Evolutionary conservation across 352 stramenopile species (phyloP).

Genomic region (Paralagenidium karlingii): DNA sequence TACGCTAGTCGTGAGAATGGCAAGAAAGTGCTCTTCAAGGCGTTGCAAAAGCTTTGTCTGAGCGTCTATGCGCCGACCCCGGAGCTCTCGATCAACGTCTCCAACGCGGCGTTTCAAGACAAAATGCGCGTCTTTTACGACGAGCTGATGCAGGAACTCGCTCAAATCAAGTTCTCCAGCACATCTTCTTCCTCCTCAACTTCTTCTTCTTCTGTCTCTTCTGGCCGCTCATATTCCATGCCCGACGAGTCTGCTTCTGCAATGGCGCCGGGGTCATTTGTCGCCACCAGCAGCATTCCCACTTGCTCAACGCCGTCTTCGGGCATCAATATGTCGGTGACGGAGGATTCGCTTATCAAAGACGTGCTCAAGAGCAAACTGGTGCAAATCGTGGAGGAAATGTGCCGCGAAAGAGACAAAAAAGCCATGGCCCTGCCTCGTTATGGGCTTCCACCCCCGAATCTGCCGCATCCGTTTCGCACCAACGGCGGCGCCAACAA

Average conservation of each 20-base stretch:
- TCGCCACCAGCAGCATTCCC: background rate
- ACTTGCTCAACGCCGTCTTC: conserved; percentile 9
- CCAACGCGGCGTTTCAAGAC: conserved; percentile 22
- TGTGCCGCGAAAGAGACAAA: conserved; percentile 52
- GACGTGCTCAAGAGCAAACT: conserved; percentile 70
- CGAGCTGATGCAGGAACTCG: conserved; percentile 37
- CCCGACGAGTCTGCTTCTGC: too few relatives aligned
- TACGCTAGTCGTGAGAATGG: conserved; percentile 78
- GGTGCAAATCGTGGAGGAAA: conserved; percentile 58
- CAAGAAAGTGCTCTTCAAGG: conserved; percentile 62
- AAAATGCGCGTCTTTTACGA: conserved; percentile 40
- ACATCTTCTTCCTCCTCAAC: too few relatives aligned
- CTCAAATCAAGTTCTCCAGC: too few relatives aligned
- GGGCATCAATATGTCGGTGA: conserved; percentile 9
- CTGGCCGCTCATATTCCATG: too few relatives aligned
- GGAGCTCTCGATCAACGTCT: conserved; percentile 4
- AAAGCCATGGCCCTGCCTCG: conserved; percentile 6
- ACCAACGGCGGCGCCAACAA: conserved; percentile 1
- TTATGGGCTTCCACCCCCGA: background rate
- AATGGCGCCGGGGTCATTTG: too few relatives aligned
- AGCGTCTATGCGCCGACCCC: conserved; percentile 30
- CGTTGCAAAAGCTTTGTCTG: conserved; percentile 69
- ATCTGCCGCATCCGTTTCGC: conserved; percentile 3
- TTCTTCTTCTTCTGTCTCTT: too few relatives aligned
- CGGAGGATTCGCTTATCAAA: conserved; percentile 41